These are phyloP conservation scores for Cercospora beticola DNA, from an alignment of 2,329 filamentous ascomycete genomes.

Conservation along the genomic window DNA sequence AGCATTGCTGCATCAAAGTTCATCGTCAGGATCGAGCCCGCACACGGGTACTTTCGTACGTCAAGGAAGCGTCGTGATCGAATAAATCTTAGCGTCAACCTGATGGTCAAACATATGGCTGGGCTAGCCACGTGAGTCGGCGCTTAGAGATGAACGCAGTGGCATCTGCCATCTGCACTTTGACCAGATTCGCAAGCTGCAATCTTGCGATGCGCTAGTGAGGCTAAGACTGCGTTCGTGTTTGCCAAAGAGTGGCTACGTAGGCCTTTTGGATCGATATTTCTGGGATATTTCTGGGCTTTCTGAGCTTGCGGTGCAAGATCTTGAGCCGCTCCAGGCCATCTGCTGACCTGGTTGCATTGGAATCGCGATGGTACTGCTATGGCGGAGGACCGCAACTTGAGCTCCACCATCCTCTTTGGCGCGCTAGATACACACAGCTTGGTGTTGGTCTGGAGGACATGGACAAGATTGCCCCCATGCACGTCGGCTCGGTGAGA, in stretches of 20 bases:
- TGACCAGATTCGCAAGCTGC: not conserved
- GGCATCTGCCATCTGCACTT: not conserved
- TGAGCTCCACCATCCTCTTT: not conserved
- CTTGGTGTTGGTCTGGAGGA: not conserved
- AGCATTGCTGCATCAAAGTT: not conserved
- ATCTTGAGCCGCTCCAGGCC: not conserved
- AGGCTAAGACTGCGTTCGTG: not conserved
- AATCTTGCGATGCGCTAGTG: not conserved
- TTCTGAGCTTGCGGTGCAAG: not conserved
- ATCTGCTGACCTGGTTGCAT: not conserved
- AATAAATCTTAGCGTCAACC: not conserved
- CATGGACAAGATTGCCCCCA: not conserved
- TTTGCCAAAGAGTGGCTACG: not conserved
- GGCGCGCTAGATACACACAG: not conserved
- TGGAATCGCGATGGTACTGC: not conserved
- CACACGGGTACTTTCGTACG: not conserved
- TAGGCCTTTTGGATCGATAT: not conserved
- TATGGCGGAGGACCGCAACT: not conserved
- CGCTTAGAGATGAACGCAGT: not conserved
- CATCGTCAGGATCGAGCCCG: not conserved
- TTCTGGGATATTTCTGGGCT: not conserved
- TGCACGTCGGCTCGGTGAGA: not conserved
- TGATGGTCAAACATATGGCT: conserved; percentile 1
- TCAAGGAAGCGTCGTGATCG: not conserved
- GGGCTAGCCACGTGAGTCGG: not conserved